A percentile compares a stretch with the other conserved stretches of the same genome.
phyloP scores from a whole-genome alignment of 148 eudicot species.

The Camellia granthamiana region DNA sequence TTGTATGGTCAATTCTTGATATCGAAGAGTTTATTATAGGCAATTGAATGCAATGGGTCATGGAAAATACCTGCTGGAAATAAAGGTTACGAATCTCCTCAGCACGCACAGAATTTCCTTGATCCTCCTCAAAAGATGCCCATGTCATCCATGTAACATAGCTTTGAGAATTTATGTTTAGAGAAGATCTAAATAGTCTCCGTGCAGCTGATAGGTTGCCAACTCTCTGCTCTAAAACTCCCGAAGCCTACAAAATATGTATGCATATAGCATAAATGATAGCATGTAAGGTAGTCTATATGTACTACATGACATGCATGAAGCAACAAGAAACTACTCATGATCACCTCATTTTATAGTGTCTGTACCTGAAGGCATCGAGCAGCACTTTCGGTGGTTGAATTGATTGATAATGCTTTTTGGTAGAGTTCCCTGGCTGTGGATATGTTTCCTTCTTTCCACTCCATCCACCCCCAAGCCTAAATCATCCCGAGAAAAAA shows the following conservation, averaged over 20 bases:
- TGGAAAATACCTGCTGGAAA: constrained; percentile 75
- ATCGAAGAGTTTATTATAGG: background rate
- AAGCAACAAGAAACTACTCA: background rate
- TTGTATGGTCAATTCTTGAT: background rate
- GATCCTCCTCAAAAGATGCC: constrained; percentile 92
- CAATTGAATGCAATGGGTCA: too few relatives aligned
- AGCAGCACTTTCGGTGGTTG: constrained; percentile 83
- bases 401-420: constrained; percentile 63
- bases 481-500: constrained; percentile 22
- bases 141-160: constrained; percentile 98
- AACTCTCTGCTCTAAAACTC: constrained; percentile 87
- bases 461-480: constrained; percentile 99
- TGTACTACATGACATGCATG: background rate
- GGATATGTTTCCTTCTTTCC: constrained; percentile 89
- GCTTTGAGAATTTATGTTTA: constrained; percentile 89
- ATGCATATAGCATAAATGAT: background rate
- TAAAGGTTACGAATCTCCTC: constrained; percentile 96
- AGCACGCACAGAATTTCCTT: constrained; percentile 84
- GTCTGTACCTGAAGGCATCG: constrained; percentile 85
- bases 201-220: constrained; percentile 93
- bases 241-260: constrained; percentile 73
- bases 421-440: constrained; percentile 81
- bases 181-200: constrained; percentile 83
- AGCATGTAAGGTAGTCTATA: background rate
- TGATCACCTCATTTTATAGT: background rate